Evolutionary conservation across 768 basidiomycete species (phyloP).

Genomic region (Xerocomellus dryophilus): DNA sequence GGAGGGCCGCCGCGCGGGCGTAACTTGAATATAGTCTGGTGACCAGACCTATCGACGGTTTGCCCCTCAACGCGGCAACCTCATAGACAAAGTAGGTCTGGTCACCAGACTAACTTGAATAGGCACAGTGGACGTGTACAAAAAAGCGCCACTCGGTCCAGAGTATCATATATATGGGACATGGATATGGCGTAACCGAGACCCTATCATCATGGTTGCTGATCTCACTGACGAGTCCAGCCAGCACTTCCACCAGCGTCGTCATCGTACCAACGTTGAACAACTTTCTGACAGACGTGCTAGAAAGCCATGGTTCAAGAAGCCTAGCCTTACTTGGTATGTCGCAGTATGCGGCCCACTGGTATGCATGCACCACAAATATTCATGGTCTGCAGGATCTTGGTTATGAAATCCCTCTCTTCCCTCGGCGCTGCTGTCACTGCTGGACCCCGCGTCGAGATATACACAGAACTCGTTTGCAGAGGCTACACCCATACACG

Average conservation of each 20-base stretch:
- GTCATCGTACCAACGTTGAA: neutral
- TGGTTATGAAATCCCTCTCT: conserved; percentile 1
- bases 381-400: neutral
- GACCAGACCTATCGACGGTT: too few species aligned
- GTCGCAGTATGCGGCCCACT: neutral
- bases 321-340: neutral
- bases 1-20: too few species aligned
- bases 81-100: too few species aligned
- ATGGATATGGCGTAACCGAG: too few species aligned
- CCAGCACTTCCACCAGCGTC: neutral
- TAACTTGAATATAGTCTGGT: too few species aligned
- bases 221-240: neutral
- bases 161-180: too few species aligned
- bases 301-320: neutral
- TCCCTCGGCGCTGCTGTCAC: neutral
- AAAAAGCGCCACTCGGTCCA: too few species aligned
- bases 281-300: neutral
- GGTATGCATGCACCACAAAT: too few species aligned
- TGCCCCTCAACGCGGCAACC: too few species aligned
- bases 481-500: neutral
- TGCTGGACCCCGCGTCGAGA: conserved; percentile 2
- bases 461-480: conserved; percentile 4
- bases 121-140: too few species aligned
- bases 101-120: too few species aligned
- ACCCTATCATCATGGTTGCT: neutral